Base-by-base conservation (phyloP, 176 grass and related monocot genomes). In the Sorghum bicolor region DNA sequence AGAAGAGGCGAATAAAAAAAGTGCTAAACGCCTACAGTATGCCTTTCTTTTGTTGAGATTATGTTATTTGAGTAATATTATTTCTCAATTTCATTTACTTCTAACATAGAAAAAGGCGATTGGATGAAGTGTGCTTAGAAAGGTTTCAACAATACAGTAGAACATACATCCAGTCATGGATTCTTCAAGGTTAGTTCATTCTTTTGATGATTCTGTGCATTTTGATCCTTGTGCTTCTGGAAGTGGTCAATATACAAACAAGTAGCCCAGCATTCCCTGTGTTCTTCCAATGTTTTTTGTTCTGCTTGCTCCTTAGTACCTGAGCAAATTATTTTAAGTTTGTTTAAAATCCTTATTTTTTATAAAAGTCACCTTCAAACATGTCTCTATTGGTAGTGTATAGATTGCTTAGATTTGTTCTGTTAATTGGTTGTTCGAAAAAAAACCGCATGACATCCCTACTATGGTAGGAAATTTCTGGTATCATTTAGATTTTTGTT, bases 161-260 rank as follows among this genome's bases (percentile, higher is more conserved):
- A 72, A 98, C 96, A 0, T 94, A 91, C 76, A 95, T 98, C 14
- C 96, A 95, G 64, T 94, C 96, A 70, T 98, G 93, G 91, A 98
- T 98, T 78, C 84, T 98, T 86, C 93, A 98, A 88, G 93, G 93
- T 98, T 90, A 30, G 77, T 82, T 70, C 20, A 14, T 82, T 34
- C 36, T 20, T 37, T 14, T 65, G 31, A 61, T 64, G 8, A 1
- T 67, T 86, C 1, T 47, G 25, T 67, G 48, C 32, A 66, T 75
- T 29, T 55, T 26, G 37, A 45, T 64, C 28, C 26, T 64, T 31
- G 25, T 64, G 16, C 24, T 61, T 61, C 57, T 61, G 8, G n/a
- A 25, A 12, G n/a, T 5, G 10, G 4, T 13, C n/a, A 26, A 26
- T 55, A n/a, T 55, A 55, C 50, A 55, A 55, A 60, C 3, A 60